Evolutionary conservation across 768 basidiomycete genomes (phyloP).

Genomic region (Boletus reticuloceps): DNA sequence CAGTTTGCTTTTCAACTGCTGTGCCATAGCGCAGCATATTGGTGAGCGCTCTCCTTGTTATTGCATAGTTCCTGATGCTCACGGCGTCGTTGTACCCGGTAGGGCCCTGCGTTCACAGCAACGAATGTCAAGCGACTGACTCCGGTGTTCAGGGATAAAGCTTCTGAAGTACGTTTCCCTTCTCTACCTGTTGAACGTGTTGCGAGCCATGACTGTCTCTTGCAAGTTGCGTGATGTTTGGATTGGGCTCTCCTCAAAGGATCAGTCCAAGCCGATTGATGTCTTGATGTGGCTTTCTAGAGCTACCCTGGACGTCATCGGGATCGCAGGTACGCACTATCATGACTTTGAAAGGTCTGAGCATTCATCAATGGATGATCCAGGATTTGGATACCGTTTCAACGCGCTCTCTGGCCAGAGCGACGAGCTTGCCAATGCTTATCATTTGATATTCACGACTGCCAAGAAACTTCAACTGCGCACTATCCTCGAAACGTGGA

Average conservation of each 20-base stretch:
- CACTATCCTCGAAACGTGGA: constrained; percentile 56
- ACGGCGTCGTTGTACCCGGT: neutral
- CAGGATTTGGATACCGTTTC: constrained; percentile 58
- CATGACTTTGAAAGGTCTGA: neutral
- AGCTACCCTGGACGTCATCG: constrained; percentile 75
- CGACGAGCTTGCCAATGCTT: constrained; percentile 56
- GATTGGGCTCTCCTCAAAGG: constrained; percentile 21
- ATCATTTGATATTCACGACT: constrained; percentile 51
- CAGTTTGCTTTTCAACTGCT: neutral
- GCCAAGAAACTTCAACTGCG: constrained; percentile 51
- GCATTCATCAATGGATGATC: neutral
- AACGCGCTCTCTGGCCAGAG: constrained; percentile 46
- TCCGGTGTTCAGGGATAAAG: constrained; percentile 60
- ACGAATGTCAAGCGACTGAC: constrained; percentile 46
- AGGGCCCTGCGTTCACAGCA: constrained; percentile 54
- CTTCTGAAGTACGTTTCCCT: constrained; percentile 41
- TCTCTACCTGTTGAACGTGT: neutral
- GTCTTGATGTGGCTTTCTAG: constrained; percentile 63
- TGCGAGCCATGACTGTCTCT: neutral
- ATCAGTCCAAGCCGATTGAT: constrained; percentile 42
- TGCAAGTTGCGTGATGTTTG: constrained; percentile 48
- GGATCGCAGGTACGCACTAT: constrained; percentile 51
- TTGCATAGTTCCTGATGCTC: neutral
- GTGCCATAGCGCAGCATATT: constrained; percentile 46
- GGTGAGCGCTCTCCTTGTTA: constrained; percentile 29